Conservation (phyloP, 495 filamentous ascomycete species). For the Penicillium chermesinum region DNA sequence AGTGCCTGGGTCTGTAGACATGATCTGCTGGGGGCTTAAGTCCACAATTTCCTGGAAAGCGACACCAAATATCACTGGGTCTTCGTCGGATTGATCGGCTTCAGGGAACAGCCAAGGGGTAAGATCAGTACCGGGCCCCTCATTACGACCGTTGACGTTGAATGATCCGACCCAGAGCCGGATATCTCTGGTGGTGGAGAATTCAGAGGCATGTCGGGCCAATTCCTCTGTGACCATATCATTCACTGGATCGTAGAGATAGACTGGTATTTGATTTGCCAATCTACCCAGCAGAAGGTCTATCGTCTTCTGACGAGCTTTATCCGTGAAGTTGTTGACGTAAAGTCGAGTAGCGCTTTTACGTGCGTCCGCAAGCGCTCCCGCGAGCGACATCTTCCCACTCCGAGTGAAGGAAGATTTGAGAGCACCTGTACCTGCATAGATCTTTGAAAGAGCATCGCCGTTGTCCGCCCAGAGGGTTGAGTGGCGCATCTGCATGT, state of each 20-base stretch:
- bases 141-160: slow-evolving; percentile 83
- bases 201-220: slow-evolving; percentile 50
- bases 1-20: slow-evolving; percentile 89
- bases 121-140: slow-evolving; percentile 72
- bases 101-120: slow-evolving; percentile 79
- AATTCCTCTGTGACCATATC: slow-evolving; percentile 79
- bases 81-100: slow-evolving; percentile 20
- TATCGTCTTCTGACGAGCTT: slow-evolving; percentile 87
- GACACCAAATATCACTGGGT: slow-evolving; percentile 63
- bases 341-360: slow-evolving; percentile 92
- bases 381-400: slow-evolving; percentile 93
- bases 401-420: slow-evolving; percentile 94
- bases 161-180: slow-evolving; percentile 84
- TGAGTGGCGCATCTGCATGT: slow-evolving; percentile 87
- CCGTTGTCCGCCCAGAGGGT: slow-evolving; percentile 98
- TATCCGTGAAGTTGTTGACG: slow-evolving; percentile 96
- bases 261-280: slow-evolving; percentile 75
- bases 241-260: slow-evolving; percentile 89
- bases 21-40: slow-evolving; percentile 95
- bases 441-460: slow-evolving; percentile 89
- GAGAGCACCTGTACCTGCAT: slow-evolving; percentile 91
- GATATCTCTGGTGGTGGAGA: slow-evolving; percentile 46
- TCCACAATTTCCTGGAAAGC: slow-evolving; percentile 98
- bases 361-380: slow-evolving; percentile 87
- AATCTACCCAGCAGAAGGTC: slow-evolving; percentile 83